Evolutionary conservation across 2,329 filamentous ascomycete species (phyloP), one percentile per base, ranked within the genome.

Genomic region (Colletotrichum sp.): DNA sequence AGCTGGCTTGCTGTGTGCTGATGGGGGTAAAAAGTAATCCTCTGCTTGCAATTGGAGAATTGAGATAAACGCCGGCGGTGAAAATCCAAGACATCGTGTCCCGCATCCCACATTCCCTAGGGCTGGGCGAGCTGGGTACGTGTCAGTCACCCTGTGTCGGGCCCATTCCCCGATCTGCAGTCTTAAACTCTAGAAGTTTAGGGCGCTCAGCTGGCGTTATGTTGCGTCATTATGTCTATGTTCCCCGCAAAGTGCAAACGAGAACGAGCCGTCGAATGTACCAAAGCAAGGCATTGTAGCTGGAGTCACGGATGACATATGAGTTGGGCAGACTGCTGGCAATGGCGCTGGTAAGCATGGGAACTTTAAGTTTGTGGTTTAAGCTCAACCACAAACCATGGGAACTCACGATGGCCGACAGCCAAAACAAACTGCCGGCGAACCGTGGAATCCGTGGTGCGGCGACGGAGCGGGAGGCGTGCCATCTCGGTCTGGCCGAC

Each of bases 401-500:
- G 28, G 21, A 68, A 44, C 28, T 59, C 52, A 8, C 16, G n/a
- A 52, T 5, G 8, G 52, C 16, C 15, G n/a, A 26, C 28, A 24
- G 52, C 5, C 21, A 34, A 52, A 52, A 52, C n/a, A 21, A 21
- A 52, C 44, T 13, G 44, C 44, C 44, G 44, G 44, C n/a, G 44
- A 52, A 12, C 59, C 49, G 60, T 34, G 39, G 39, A 9, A 30
- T 24, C 62, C 62, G 39, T 18, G 62, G 44, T 28, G 28, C 26
- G 55, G 30, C n/a, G 21, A 16, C 60, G 60, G 68, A 12, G 62
- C 60, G 52, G 72, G 18, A 34, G 60, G 30, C 52, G 9, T 59
- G n/a, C 34, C 15, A 28, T 7, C 15, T 71, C 60, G 62, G 69
- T 72, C 49, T 72, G 69, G 39, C 72, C 72, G 62, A 75, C 69